Evolutionary conservation across 768 basidiomycete species (phyloP), one percentile per base, ranked within the genome.

Genomic region (Amanita pallidorosea): DNA sequence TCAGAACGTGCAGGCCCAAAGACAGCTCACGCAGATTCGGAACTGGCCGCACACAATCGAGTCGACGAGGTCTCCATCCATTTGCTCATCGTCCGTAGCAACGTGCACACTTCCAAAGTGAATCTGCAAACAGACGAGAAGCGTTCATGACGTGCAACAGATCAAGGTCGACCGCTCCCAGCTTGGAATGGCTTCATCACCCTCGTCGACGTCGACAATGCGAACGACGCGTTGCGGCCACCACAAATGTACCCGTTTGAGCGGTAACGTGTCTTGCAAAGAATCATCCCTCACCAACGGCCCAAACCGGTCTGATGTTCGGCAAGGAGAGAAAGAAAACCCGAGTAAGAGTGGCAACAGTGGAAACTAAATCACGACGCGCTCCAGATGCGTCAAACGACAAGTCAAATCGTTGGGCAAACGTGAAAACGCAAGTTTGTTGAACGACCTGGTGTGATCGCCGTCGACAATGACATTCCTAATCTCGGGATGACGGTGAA

Each of bases 211-310:
- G n/a, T 41, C 34, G 36, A 33, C 48, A 40, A 49, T 27, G 22
- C 38, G 38, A 40, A 49, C 48, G n/a, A 29, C n/a, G 23, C 48
- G 48, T 18, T 49, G 48, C 15, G 48, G 48, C 48, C 48, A 49
- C 27, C 48, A 49, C 8, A 49, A 9, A 5, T 49, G 48, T 11
- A 49, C 38, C 27, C 48, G 48, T 23, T 40, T 49, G 4, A 49
- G 48, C 12, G 49, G 49, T 7, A 49, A 9, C 9, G 29, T 42
- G 29, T 42, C 38, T 17, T 9, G 18, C 17, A 40, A 20, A n/a
- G 23, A 17, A 20, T 15, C 17, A 3, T 17, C 17, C 23, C 48
- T 49, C 22, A 7, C 3, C 15, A 49, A 31, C 9, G 48, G 37
- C 2, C 48, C 48, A 31, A 42, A 31, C 15, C 0, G 38, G 36